Base-by-base conservation (phyloP, 257 asterid genomes). In the Gentiana dahurica region DNA sequence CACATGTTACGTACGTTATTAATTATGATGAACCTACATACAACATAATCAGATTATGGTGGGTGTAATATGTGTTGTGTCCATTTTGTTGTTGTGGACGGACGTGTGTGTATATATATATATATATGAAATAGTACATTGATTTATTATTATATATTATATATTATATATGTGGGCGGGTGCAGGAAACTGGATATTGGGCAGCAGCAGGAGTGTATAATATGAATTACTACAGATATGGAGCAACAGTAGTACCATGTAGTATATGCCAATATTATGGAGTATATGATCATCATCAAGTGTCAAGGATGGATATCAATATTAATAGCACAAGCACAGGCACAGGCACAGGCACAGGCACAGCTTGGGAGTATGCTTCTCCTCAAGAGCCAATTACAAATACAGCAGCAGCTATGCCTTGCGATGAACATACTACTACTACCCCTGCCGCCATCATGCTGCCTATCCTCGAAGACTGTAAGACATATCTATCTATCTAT, bases 171-270 rank as follows among this genome's bases (percentile, higher is more conserved):
- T 24, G 8, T 39, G 8, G 44, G 8, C 44, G 44, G 44, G 44
- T 64, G 44, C 82, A 87, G 96, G 93, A 78, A 78, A 66, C 81
- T 71, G 72, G 82, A 49, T 84, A 84, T 66, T 87, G 93, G 94
- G 73, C 80, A 43, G 76, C 78, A 85, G 24, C 24, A 24, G 24
- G 24, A 24, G 24, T 24, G 24, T 24, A 24, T 24, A 78, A 84
- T 62, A 78, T 78, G 95, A 75, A 77, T 75, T 75, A 83, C 1
- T 82, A 76, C 79, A 78, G 74, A 67, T 84, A 69, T 54, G 96
- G 83, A 49, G 62, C 62, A 47, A 65, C 92, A 66, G 78, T 75
- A 68, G 67, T 24, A 24, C 24, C 77, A 36, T 87, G 75, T 54
- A 79, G 79, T 65, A 55, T 74, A 36, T 74, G 77, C 61, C 85